A percentile compares a stretch with the other conserved stretches of the same genome.
These are phyloP conservation scores for Quercus lobata DNA, from an alignment of 331 rosid species.

Conservation along the genomic window DNA sequence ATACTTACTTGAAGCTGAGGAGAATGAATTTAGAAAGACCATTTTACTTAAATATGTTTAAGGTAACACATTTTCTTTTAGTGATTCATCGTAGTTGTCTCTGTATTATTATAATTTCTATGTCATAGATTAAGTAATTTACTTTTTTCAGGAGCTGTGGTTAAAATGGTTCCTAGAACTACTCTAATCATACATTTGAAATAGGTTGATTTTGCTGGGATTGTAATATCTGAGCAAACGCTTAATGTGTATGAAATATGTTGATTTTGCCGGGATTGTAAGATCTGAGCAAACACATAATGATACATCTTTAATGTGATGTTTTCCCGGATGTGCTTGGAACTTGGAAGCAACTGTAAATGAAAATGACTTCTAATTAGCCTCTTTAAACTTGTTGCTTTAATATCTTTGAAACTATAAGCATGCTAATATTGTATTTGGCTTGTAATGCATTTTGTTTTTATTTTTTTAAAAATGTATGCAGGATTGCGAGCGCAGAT, in stretches of 20 bases:
- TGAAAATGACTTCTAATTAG: not conserved
- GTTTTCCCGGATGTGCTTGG: not conserved
- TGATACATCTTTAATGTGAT: not conserved
- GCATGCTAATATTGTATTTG: not conserved
- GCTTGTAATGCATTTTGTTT: not conserved
- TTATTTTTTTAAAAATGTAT: not conserved
- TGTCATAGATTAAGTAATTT: not conserved
- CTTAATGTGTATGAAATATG: not conserved
- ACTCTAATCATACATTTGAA: not conserved
- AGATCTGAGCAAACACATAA: not conserved
- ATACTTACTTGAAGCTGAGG: slow-evolving; percentile 81
- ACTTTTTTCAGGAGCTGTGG: not conserved
- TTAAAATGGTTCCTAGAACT: not conserved
- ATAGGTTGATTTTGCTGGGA: not conserved
- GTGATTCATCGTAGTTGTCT: not conserved
- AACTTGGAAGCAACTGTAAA: not conserved
- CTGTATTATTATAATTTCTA: not conserved
- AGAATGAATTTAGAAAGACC: slow-evolving; percentile 72
- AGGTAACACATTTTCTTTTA: slow-evolving; percentile 39
- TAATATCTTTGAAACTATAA: not conserved
- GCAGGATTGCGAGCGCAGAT: slow-evolving; percentile 96
- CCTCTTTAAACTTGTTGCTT: not conserved
- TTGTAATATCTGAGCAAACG: not conserved
- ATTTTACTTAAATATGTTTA: slow-evolving; percentile 77
- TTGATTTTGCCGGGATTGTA: not conserved